Evolutionary conservation across 176 grass and related monocot genomes (phyloP), one percentile per base, ranked within the genome.

Genomic region (Eragrostis curvula): DNA sequence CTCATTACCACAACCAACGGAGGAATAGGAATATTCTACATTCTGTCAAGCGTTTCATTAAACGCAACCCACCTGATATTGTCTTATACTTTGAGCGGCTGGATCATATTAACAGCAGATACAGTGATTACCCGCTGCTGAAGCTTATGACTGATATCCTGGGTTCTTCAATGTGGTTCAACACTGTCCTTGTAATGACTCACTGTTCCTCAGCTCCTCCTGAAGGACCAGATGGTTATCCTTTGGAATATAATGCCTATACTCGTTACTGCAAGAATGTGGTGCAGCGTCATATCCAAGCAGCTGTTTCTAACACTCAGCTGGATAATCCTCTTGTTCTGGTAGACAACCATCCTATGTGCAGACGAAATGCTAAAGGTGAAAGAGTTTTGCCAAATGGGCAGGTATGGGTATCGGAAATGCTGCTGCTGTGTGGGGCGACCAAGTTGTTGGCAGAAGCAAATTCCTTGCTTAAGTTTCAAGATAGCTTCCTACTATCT

Each of bases 71-170:
- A 77, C 96, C 96, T 69, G 96, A 94, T 87, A 81, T 95, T 11
- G 72, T 98, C 61, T 64, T 98, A 49, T 95, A 91, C 71, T 89
- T 91, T 30, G 96, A 98, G 68, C 84, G 96, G 18, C 62, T 98
- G 55, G 92, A 98, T 72, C 84, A 79, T 83, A 83, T 90, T 60
- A 84, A 83, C 42, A 85, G 70, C 73, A 84, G 70, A 70, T 95
- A 86, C 78, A 93, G 75, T 75, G 90, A 93, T 66, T 93, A 84
- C 49, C 88, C 90, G 0, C 75, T 98, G 42, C 73, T 98, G 75
- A 98, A 93, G 74, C 92, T 98, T 82, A 89, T 98, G 77, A 98
- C 86, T 83, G 96, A 98, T 77, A 87, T 79, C 14, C 93, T 98
- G 88, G 75, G 96, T 42, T 87, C 92, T 74, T 91, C 96, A 9